A percentile compares a stretch with the other conserved stretches of the same genome.
phyloP scores from a whole-genome alignment of 2,329 filamentous ascomycete species.

The Boeremia lycopersici region DNA sequence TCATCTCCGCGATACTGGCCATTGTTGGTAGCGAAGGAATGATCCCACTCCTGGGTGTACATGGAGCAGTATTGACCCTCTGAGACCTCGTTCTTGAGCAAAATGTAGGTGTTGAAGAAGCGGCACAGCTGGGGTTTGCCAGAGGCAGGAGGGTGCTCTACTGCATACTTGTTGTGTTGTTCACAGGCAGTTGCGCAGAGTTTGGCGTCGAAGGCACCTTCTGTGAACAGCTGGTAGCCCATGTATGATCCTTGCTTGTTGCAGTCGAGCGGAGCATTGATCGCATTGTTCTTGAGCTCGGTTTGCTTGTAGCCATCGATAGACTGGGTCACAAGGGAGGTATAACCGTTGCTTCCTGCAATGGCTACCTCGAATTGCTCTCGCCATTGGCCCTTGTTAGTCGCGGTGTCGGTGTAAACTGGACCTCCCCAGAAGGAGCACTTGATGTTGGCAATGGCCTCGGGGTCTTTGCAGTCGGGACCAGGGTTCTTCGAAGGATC shows the following conservation, averaged over 20 bases:
- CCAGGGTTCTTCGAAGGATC: conserved; percentile 3
- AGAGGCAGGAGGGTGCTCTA: conserved; percentile 1
- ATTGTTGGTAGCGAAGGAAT: not conserved
- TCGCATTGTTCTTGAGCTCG: not conserved
- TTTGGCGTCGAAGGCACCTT: not conserved
- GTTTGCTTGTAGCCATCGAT: not conserved
- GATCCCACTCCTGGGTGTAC: conserved; percentile 20
- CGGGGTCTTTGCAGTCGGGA: not conserved
- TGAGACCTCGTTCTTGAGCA: conserved; percentile 32
- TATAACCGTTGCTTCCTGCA: conserved; percentile 9
- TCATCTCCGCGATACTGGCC: not conserved
- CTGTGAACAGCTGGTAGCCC: conserved; percentile 3
- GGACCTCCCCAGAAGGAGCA: conserved; percentile 8
- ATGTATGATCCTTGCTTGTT: conserved; percentile 10
- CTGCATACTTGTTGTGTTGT: not conserved
- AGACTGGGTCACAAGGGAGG: not conserved
- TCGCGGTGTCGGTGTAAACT: not conserved
- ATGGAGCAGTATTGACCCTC: conserved; percentile 39
- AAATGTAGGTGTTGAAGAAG: conserved; percentile 43
- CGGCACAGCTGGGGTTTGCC: conserved; percentile 28
- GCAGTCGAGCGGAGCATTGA: conserved; percentile 7
- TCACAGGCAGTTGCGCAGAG: conserved; percentile 4
- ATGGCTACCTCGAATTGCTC: conserved; percentile 5
- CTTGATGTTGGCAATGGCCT: conserved; percentile 6
- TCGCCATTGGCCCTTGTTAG: conserved; percentile 9